A percentile compares a stretch with the other conserved stretches of the same genome.
phyloP scores from a whole-genome alignment of 805 yeast species.

The Metschnikowia proteae region DNA sequence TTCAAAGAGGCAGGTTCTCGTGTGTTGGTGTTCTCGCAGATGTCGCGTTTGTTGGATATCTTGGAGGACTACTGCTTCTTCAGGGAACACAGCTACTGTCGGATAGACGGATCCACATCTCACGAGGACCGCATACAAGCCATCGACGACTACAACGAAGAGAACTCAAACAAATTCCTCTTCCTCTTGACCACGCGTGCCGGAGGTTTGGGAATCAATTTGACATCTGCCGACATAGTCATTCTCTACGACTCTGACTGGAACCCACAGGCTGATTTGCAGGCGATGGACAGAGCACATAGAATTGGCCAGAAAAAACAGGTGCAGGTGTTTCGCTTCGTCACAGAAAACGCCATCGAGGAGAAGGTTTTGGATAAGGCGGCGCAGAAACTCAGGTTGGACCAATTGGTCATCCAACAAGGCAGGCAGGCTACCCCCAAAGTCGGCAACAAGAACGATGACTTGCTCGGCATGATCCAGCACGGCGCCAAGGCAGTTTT shows the following conservation, averaged over 20 bases:
- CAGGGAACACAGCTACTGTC: conserved; percentile 79
- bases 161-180: conserved; percentile 76
- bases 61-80: conserved; percentile 88
- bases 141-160: conserved; percentile 85
- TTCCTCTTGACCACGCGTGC: conserved; percentile 91
- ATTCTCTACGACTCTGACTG: conserved; percentile 89
- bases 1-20: conserved; percentile 76
- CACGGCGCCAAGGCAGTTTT: conserved; percentile 92
- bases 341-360: conserved; percentile 93
- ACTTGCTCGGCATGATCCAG: conserved; percentile 90
- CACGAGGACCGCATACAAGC: conserved; percentile 92
- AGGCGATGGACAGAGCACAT: conserved; percentile 98
- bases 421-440: conserved; percentile 44
- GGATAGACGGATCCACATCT: conserved; percentile 91
- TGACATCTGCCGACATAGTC: conserved; percentile 89
- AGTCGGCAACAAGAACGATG: conserved; percentile 71
- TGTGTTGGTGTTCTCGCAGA: conserved; percentile 87
- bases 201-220: conserved; percentile 92
- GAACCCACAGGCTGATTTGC: conserved; percentile 98
- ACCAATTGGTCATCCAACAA: conserved; percentile 94
- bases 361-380: conserved; percentile 96
- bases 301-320: conserved; percentile 97
- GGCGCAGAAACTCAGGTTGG: conserved; percentile 86
- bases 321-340: conserved; percentile 87
- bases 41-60: conserved; percentile 86